Evolutionary conservation across 73 alveolate genomes (phyloP).

Genomic region (Diophrys sp.): DNA sequence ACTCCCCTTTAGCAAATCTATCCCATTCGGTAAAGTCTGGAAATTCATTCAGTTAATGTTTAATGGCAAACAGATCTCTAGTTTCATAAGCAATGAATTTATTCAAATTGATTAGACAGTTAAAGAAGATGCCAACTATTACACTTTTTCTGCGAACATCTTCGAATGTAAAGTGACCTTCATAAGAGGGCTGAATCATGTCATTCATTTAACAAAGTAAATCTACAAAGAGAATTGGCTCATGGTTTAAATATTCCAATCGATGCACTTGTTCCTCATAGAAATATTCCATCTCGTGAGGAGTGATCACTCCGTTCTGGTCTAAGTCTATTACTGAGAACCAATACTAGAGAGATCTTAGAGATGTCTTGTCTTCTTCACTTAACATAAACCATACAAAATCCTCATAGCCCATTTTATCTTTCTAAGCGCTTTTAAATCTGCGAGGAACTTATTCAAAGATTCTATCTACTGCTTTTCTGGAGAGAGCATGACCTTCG

Average conservation of each 20-base stretch:
- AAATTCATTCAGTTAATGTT: conserved; percentile 70
- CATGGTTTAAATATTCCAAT: conserved; percentile 93
- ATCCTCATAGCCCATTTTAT: conserved; percentile 98
- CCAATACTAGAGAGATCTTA: conserved; percentile 95
- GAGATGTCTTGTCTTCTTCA: conserved; percentile 98
- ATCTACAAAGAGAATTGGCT: conserved; percentile 91
- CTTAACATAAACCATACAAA: conserved; percentile 95
- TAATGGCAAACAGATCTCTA: conserved; percentile 78
- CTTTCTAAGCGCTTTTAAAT: conserved; percentile 87
- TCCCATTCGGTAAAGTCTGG: conserved; percentile 98
- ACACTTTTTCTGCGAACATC: conserved; percentile 72
- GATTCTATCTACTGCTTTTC: conserved; percentile 97
- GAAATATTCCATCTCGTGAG: conserved; percentile 94
- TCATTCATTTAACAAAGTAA: conserved; percentile 92
- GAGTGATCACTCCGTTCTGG: conserved; percentile 90
- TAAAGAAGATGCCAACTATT: conserved; percentile 89
- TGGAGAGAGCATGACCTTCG: conserved; percentile 95
- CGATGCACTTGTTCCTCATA: conserved; percentile 94
- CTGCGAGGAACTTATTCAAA: conserved; percentile 97
- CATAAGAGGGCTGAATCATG: conserved; percentile 83
- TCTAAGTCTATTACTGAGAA: conserved; percentile 96
- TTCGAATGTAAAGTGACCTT: conserved; percentile 82
- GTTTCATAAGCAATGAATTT: conserved; percentile 83
- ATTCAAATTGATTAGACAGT: conserved; percentile 83
- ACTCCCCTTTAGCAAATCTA: conserved; percentile 94